Evolutionary conservation across 805 yeast species (phyloP).

Genomic region (Metschnikowia noctiluminum): DNA sequence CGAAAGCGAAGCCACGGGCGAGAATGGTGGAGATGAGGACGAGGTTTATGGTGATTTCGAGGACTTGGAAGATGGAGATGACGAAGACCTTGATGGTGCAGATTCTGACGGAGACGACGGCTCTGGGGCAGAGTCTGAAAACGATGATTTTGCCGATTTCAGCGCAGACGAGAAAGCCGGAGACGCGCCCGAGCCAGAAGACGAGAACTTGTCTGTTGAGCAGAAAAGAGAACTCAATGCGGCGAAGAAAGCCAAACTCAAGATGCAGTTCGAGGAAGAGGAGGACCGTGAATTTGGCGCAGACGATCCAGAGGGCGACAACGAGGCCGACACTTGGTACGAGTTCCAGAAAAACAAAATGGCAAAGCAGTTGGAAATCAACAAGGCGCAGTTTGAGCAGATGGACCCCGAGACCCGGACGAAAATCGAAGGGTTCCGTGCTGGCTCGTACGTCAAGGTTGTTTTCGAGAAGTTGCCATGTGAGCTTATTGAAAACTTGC

Average conservation of each 20-base stretch:
- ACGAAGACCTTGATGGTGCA: constrained; percentile 30
- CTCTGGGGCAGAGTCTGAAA: constrained; percentile 12
- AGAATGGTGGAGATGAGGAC: constrained; percentile 31
- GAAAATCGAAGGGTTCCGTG: constrained; percentile 84
- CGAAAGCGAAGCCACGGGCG: constrained; percentile 8
- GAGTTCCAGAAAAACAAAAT: constrained; percentile 95
- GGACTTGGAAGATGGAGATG: constrained; percentile 32
- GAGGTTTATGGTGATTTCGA: constrained; percentile 40
- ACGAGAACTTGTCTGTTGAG: constrained; percentile 52
- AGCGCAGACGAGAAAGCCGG: constrained; percentile 50
- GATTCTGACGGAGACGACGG: constrained; percentile 23
- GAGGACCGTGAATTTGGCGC: constrained; percentile 63
- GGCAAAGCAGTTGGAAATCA: constrained; percentile 93
- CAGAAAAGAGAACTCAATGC: constrained; percentile 81
- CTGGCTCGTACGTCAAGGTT: constrained; percentile 90
- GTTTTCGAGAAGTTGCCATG: constrained; percentile 82
- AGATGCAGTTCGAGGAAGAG: constrained; percentile 85
- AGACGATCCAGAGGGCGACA: constrained; percentile 69
- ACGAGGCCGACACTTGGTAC: constrained; percentile 93
- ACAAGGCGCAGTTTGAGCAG: constrained; percentile 69
- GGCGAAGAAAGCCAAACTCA: constrained; percentile 81
- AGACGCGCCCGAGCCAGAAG: constrained; percentile 38
- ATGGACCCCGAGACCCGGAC: constrained; percentile 76
- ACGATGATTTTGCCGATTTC: constrained; percentile 51
- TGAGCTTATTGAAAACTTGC: constrained; percentile 84